phyloP scores from a whole-genome alignment of 495 filamentous ascomycete species.

The Astrocystis sublimbata region DNA sequence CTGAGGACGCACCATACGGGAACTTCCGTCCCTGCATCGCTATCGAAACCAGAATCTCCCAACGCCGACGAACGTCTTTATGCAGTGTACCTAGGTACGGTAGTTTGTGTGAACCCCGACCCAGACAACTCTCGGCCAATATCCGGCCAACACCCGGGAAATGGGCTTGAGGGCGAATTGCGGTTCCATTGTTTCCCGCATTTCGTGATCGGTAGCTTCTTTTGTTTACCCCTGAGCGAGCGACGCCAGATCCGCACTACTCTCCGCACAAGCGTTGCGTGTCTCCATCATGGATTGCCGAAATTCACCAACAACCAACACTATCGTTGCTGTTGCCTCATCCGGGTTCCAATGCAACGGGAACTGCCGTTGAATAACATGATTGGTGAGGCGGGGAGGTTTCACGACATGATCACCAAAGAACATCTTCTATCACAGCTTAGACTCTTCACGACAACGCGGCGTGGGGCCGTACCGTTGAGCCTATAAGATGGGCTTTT shows the following conservation, averaged over 20 bases:
- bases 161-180: neutral
- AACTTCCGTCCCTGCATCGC: neutral
- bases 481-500: neutral
- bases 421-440: slow-evolving; percentile 2
- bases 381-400: neutral
- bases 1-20: neutral
- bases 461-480: neutral
- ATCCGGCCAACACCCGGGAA: neutral
- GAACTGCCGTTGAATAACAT: slow-evolving; percentile 5
- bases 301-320: no score
- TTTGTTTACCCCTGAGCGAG: neutral
- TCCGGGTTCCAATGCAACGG: slow-evolving; percentile 9
- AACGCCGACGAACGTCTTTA: slow-evolving; percentile 10
- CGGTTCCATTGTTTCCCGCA: slow-evolving; percentile 1
- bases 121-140: neutral
- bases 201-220: neutral
- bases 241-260: neutral
- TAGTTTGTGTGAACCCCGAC: neutral
- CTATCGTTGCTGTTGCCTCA: neutral
- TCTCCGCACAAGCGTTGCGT: slow-evolving; percentile 8
- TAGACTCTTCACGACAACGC: neutral
- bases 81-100: neutral
- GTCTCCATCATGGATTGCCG: no score
- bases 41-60: slow-evolving; percentile 3
- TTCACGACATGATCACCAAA: slow-evolving; percentile 5